Base-by-base conservation (phyloP, 2,329 filamentous ascomycete genomes). In the Phaeophleospora eucalypticola region DNA sequence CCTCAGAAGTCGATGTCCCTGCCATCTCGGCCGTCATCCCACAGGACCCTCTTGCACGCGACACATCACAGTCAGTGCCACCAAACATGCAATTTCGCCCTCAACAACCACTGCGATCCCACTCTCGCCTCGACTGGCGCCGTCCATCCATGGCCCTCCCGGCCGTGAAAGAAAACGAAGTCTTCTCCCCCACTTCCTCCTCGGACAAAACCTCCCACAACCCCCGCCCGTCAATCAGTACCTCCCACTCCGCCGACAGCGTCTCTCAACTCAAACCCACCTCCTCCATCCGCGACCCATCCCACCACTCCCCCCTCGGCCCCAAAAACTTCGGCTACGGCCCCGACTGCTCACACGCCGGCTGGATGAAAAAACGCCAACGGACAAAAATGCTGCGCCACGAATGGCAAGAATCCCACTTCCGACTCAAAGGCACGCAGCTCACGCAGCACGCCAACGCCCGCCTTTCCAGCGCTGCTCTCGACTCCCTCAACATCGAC, bases 321-420 rank as follows among this genome's bases (percentile, higher is more conserved):
- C 54, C 58, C 8, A 48, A 61, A 37, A 45, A 58, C 20, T 64
- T 64, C 37, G 61, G 63, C 37, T 67, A 66, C 55, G 65, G 65
- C 21, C 41, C 49, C 6, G 58, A 61, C 36, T 63, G 63, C 51
- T 64, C 55, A 20, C 87, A 90, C 68, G 81, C 87, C 41, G 93
- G 93, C 1, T 89, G 84, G 68, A 95, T 98, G 82, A 95, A 95
- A 76, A 95, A 95, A 76, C 87, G 91, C 64, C 89, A 89, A 72
- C 24, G 24, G 12, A 94, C 86, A 27, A 83, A 83, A 62, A 83
- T 95, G 74, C 80, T 95, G 51, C 87, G 89, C 36, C 87, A 95
- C 67, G 90, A 96, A 71, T 96, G 90, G 90, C 82, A 89, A 62
- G 87, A 94, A 65, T 85, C 89, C 58, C 93, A 91, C 72, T 94